Evolutionary conservation across 495 filamentous ascomycete species (phyloP).

Genomic region (Viridothelium virens): DNA sequence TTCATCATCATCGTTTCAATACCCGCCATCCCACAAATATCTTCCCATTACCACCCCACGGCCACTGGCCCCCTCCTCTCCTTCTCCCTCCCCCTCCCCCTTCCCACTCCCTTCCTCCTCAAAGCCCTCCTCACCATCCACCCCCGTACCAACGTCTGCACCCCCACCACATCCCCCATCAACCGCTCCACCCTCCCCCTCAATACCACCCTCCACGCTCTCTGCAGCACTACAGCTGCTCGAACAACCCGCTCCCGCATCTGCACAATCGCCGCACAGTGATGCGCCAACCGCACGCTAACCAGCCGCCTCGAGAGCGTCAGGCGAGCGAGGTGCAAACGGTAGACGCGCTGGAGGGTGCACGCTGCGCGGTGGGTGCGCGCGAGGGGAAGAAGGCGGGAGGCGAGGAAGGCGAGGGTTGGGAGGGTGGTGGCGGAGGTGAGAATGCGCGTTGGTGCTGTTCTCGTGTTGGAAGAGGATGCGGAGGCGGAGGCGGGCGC

Average conservation of each 20-base stretch:
- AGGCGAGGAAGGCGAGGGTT: constrained; percentile 55
- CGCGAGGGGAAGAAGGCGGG: constrained; percentile 50
- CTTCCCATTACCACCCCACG: not conserved
- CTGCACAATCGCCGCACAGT: constrained; percentile 32
- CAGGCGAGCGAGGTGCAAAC: constrained; percentile 19
- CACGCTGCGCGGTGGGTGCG: constrained; percentile 45
- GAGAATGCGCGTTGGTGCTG: constrained; percentile 30
- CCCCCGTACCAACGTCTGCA: constrained; percentile 37
- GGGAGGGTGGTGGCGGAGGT: constrained; percentile 47
- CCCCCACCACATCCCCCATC: constrained; percentile 26
- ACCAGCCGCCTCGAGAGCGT: constrained; percentile 20
- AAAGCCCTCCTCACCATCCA: constrained; percentile 26
- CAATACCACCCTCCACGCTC: constrained; percentile 34
- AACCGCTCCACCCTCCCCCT: constrained; percentile 26
- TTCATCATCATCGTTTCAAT: too few relatives aligned
- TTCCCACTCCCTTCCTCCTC: not conserved
- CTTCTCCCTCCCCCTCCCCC: not conserved
- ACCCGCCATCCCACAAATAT: too few relatives aligned
- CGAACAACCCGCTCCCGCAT: constrained; percentile 25
- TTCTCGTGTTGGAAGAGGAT: not conserved
- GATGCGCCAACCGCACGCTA: constrained; percentile 28
- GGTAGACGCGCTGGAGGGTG: constrained; percentile 44
- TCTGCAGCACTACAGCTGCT: constrained; percentile 36
- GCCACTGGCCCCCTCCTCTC: not conserved
- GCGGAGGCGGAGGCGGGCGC: not conserved